These are phyloP conservation scores for Medicago lupulina DNA, from an alignment of 306 rosid species.

Conservation along the genomic window DNA sequence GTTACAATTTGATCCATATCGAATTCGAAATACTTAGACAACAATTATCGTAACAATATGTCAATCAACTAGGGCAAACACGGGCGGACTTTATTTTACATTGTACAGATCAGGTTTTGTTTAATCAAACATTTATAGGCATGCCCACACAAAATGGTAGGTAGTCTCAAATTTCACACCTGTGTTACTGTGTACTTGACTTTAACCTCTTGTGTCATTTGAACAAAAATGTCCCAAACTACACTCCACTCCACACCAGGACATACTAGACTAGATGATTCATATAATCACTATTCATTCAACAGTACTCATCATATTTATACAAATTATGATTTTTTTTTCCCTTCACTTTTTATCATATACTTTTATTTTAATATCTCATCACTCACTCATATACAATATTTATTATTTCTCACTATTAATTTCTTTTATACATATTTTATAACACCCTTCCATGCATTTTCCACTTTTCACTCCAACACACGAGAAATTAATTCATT, in stretches of 20 bases:
- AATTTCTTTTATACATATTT: too few relatives aligned
- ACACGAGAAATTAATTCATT: background rate
- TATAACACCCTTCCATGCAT: too few relatives aligned
- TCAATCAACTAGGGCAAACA: too few relatives aligned
- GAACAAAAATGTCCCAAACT: conserved; percentile 46
- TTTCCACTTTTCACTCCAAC: background rate
- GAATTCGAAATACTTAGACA: too few relatives aligned
- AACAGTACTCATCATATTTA: background rate
- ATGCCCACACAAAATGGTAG: conserved; percentile 12
- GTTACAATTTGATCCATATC: too few relatives aligned
- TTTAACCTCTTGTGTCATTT: conserved; percentile 2
- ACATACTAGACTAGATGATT: conserved; percentile 37
- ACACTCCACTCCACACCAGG: background rate
- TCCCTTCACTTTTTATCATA: too few relatives aligned
- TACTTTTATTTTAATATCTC: too few relatives aligned
- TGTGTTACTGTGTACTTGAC: conserved; percentile 22
- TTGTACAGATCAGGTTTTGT: background rate
- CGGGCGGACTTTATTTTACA: too few relatives aligned
- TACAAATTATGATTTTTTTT: background rate
- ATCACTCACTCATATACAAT: too few relatives aligned
- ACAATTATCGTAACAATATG: too few relatives aligned
- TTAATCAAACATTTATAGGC: background rate
- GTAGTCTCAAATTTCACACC: conserved; percentile 35
- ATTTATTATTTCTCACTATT: too few relatives aligned
- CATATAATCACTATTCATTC: conserved; percentile 41